Evolutionary conservation across 148 eudicot genomes (phyloP), one percentile per base, ranked within the genome.

Genomic region (Selenicereus undatus): DNA sequence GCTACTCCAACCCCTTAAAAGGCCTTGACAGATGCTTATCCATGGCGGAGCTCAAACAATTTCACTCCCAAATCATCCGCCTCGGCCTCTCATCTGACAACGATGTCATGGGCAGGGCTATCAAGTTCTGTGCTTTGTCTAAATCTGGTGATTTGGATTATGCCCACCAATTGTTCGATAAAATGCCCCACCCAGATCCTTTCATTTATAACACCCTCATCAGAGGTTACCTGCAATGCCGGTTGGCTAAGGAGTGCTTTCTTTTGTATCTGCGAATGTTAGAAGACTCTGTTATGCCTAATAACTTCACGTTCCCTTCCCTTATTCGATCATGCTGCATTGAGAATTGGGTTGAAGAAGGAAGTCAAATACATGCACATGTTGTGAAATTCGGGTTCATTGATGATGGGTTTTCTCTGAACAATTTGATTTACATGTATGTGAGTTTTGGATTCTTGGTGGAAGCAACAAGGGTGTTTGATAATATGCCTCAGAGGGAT

Each of bases 341-440:
- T 68, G 83, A 82, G n/a, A 68, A 54, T 84, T 87, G 89, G 39
- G 87, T 88, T 48, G 73, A 79, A 75, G 82, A 84, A 84, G 93
- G 90, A 18, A 85, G 82, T 76, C 95, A 93, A 75, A 84, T 91
- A 29, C 97, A 91, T 82, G 91, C 85, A 11, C 95, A 91, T 79
- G 88, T 90, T 75, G 66, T 89, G 21, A 93, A 91, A 78, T 81
- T 83, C 22, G 94, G 94, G 74, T 88, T 87, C 26, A 64, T 68
- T 21, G 83, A 82, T 30, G 90, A 93, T 70, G 82, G 82, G 71
- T 90, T 83, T 86, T 86, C 83, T 66, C 91, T 83, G 82, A 93
- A 93, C 81, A 91, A 90, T 86, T 74, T 93, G 88, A 86, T 93
- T 84, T 89, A 90, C 64, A 93, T 93, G 93, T 92, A 92, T 87